A percentile compares a stretch with the other conserved stretches of the same genome.
These are phyloP conservation scores for Tympanopsis confertula DNA, from an alignment of 2,329 filamentous ascomycete genomes.

Conservation along the genomic window DNA sequence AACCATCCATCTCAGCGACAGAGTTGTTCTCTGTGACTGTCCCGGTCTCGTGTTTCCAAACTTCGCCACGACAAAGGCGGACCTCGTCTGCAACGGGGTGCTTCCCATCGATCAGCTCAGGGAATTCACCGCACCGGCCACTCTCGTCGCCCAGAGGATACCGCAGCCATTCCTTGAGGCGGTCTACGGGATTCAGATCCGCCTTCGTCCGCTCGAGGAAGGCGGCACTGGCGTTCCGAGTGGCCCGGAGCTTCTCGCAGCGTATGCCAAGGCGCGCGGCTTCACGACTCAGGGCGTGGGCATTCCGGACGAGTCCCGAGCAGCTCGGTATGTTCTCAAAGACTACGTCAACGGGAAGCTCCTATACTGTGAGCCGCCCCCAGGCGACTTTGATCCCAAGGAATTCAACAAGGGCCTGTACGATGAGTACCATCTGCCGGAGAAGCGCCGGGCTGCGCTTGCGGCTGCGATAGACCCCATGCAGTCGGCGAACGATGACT, in stretches of 20 bases:
- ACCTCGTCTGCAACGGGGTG: slow-evolving; percentile 89
- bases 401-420: slow-evolving; percentile 88
- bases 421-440: slow-evolving; percentile 68
- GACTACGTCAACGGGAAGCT: slow-evolving; percentile 97
- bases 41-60: slow-evolving; percentile 97
- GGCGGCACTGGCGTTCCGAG: slow-evolving; percentile 82
- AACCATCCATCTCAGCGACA: slow-evolving; percentile 85
- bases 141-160: slow-evolving; percentile 72
- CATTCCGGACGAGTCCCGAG: slow-evolving; percentile 84
- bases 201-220: slow-evolving; percentile 71
- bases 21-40: slow-evolving; percentile 90
- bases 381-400: slow-evolving; percentile 54
- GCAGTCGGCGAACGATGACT: too few relatives aligned
- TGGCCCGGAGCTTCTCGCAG: slow-evolving; percentile 69
- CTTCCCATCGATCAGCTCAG: slow-evolving; percentile 92
- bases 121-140: slow-evolving; percentile 79
- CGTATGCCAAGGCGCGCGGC: slow-evolving; percentile 80
- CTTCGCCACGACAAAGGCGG: slow-evolving; percentile 91
- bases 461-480: slow-evolving; percentile 16
- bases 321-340: slow-evolving; percentile 80
- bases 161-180: slow-evolving; percentile 83
- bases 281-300: slow-evolving; percentile 83
- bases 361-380: slow-evolving; percentile 81
- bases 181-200: slow-evolving; percentile 84
- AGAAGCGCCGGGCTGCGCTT: slow-evolving; percentile 63